A percentile compares a stretch with the other conserved stretches of the same genome.
phyloP scores from a whole-genome alignment of 257 asterid species.

The Fraxinus cuspidata region DNA sequence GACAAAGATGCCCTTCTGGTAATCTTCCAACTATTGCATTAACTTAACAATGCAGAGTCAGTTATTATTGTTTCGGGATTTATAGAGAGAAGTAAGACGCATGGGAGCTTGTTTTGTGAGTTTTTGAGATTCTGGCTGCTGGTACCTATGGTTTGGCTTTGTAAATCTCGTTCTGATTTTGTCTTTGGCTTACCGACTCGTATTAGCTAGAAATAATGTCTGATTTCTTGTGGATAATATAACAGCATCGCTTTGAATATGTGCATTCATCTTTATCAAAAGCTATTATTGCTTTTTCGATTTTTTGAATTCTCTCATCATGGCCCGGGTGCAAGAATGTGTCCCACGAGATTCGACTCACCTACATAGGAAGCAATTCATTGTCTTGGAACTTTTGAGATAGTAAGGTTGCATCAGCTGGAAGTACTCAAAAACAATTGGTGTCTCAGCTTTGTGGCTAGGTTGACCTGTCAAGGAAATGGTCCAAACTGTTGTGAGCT shows the following conservation, averaged over 20 bases:
- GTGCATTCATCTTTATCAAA: conserved; percentile 1
- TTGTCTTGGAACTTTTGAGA: neutral
- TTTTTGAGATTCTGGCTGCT: neutral
- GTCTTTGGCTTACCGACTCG: conserved; percentile 40
- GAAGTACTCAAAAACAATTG: neutral
- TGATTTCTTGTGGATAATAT: conserved; percentile 45
- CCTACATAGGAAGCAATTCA: neutral
- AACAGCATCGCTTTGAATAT: conserved; percentile 27
- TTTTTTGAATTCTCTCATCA: neutral
- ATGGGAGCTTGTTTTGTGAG: conserved; percentile 39
- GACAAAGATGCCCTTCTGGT: conserved; percentile 73
- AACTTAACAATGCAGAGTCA: conserved; percentile 43
- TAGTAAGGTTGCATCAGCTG: neutral
- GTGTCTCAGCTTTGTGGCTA: neutral
- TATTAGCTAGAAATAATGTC: conserved; percentile 40
- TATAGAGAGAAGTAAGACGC: conserved; percentile 38
- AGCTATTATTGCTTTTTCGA: neutral
- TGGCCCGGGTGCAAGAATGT: neutral
- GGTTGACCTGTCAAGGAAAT: neutral
- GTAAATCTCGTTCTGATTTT: conserved; percentile 58
- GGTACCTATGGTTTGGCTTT: conserved; percentile 12
- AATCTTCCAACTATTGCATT: conserved; percentile 53
- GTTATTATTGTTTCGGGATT: conserved; percentile 34
- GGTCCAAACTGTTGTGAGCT: neutral
- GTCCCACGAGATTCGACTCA: neutral